Percentiles rank a stretch among this genome's conserved stretches.
Evolutionary conservation across 495 filamentous ascomycete species (phyloP).

Genomic region (Penicillium cinerascens): DNA sequence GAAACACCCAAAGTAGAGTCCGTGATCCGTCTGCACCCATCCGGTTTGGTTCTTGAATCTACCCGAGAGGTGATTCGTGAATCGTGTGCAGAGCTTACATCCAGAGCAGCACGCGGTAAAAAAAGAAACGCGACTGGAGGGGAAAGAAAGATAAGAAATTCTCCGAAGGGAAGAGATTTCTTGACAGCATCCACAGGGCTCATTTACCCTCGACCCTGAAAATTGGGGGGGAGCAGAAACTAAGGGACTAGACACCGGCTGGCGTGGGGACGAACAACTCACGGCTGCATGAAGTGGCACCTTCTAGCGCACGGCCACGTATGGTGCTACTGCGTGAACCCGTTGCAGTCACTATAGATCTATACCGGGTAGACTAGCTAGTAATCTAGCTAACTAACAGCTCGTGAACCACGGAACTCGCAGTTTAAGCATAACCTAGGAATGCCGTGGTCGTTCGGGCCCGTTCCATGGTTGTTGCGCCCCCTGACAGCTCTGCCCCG

Average conservation of each 20-base stretch:
- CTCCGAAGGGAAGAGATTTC: not conserved
- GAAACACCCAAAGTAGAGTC: not conserved
- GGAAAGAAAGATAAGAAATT: not conserved
- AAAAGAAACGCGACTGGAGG: not conserved
- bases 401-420: not conserved
- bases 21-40: not conserved
- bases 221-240: not conserved
- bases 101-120: not conserved
- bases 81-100: not conserved
- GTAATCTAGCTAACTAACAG: not conserved
- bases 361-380: not conserved
- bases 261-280: not conserved
- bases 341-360: not conserved
- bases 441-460: conserved; percentile 8
- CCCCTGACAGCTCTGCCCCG: conserved; percentile 8
- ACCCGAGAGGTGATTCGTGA: not conserved
- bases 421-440: conserved; percentile 11
- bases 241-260: not conserved
- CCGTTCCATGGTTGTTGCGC: conserved; percentile 13
- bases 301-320: not conserved
- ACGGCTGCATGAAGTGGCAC: not conserved
- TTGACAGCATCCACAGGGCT: not conserved
- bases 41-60: not conserved
- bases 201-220: not conserved
- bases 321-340: not conserved